A percentile compares a stretch with the other conserved stretches of the same genome.
Conservation (phyloP, 2,329 filamentous ascomycete species). For the Ophiostoma australiae region DNA sequence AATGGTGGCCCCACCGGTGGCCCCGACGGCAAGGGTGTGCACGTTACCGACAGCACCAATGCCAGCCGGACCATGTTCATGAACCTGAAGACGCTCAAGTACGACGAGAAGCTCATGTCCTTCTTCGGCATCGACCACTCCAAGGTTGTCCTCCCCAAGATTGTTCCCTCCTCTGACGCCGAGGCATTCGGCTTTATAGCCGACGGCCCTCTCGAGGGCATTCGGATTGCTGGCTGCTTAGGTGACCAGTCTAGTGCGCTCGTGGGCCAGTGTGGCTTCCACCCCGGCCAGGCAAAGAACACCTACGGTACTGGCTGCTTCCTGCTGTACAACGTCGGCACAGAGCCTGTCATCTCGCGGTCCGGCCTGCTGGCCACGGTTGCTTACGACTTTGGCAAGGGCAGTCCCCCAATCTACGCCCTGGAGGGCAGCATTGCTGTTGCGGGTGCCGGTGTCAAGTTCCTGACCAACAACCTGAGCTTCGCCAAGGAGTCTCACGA, state of each 20-base stretch:
- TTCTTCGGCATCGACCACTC: conserved; percentile 69
- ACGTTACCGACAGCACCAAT: conserved; percentile 83
- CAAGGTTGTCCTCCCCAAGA: conserved; percentile 74
- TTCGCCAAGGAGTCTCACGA: conserved; percentile 50
- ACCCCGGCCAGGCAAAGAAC: conserved; percentile 78
- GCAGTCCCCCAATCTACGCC: conserved; percentile 63
- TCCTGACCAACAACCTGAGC: conserved; percentile 60
- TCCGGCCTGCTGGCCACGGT: conserved; percentile 82
- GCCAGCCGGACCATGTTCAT: conserved; percentile 93
- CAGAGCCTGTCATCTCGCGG: conserved; percentile 77
- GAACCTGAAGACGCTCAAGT: conserved; percentile 74
- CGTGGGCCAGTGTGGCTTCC: conserved; percentile 81
- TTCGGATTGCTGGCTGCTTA: conserved; percentile 74
- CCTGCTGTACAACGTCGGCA: conserved; percentile 81
- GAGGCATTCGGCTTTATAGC: conserved; percentile 66
- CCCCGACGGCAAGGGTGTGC: conserved; percentile 46
- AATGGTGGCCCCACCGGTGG: conserved; percentile 64
- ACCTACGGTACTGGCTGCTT: conserved; percentile 90
- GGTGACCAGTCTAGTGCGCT: conserved; percentile 84
- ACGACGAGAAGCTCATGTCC: conserved; percentile 68
- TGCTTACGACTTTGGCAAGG: conserved; percentile 70
- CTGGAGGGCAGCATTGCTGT: conserved; percentile 81
- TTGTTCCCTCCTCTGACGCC: conserved; percentile 72
- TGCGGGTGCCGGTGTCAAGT: conserved; percentile 74
- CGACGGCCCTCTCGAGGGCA: conserved; percentile 61